phyloP scores from a whole-genome alignment of 495 filamentous ascomycete genomes.

The Hyaloscypha finlandica region DNA sequence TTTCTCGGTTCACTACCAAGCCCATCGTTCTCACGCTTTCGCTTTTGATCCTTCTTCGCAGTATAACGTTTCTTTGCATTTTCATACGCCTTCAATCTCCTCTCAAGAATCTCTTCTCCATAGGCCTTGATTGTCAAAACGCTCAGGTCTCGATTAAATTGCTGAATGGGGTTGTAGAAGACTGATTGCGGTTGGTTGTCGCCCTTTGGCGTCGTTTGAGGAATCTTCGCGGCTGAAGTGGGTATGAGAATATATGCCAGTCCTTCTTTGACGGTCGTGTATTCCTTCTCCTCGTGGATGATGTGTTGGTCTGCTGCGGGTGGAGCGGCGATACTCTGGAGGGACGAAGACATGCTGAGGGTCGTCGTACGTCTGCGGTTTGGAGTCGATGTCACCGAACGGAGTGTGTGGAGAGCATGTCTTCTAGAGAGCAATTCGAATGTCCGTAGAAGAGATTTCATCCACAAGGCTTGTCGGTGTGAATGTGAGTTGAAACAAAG shows the following conservation, averaged over 20 bases:
- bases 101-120: slow-evolving; percentile 65
- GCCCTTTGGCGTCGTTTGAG: slow-evolving; percentile 46
- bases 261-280: slow-evolving; percentile 69
- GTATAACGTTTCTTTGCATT: slow-evolving; percentile 42
- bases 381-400: neutral
- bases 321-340: slow-evolving; percentile 16
- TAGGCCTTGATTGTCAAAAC: slow-evolving; percentile 87
- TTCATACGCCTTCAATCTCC: slow-evolving; percentile 37
- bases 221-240: slow-evolving; percentile 46
- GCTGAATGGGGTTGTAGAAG: slow-evolving; percentile 98
- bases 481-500: neutral
- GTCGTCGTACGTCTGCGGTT: neutral
- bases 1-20: slow-evolving; percentile 18
- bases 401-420: neutral
- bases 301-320: slow-evolving; percentile 33
- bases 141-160: slow-evolving; percentile 96
- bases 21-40: slow-evolving; percentile 37
- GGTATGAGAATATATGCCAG: slow-evolving; percentile 66
- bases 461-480: neutral
- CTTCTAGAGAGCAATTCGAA: neutral
- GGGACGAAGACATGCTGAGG: slow-evolving; percentile 16
- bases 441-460: neutral
- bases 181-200: slow-evolving; percentile 68
- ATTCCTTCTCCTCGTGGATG: slow-evolving; percentile 52
- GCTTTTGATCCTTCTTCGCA: slow-evolving; percentile 46